These are phyloP conservation scores for Didymellaceae sp. DNA, from an alignment of 2,329 filamentous ascomycete species.

Conservation along the genomic window DNA sequence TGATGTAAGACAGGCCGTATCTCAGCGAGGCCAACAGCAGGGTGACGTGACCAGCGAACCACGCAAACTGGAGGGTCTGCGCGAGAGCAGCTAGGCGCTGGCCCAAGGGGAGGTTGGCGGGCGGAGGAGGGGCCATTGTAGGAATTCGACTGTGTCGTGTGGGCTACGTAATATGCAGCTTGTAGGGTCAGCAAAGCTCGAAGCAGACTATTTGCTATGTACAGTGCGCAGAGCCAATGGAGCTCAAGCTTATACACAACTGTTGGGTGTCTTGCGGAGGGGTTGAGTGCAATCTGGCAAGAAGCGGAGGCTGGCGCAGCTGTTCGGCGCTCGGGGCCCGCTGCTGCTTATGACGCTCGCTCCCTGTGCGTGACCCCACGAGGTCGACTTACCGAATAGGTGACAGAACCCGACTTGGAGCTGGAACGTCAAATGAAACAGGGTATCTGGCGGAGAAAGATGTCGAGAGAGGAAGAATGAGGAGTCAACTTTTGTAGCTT, in stretches of 20 bases:
- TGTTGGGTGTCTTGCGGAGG: conserved; percentile 25
- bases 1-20: conserved; percentile 84
- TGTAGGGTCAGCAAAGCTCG: conserved; percentile 37
- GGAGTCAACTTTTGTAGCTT: conserved; percentile 32
- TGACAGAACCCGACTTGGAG: conserved; percentile 17
- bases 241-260: conserved; percentile 19
- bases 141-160: conserved; percentile 37
- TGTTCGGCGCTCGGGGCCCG: conserved; percentile 37
- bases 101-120: conserved; percentile 70
- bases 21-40: conserved; percentile 83
- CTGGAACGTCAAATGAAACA: conserved; percentile 3
- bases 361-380: conserved; percentile 30
- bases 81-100: conserved; percentile 80
- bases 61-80: conserved; percentile 90
- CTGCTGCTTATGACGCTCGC: conserved; percentile 37
- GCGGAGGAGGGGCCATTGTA: conserved; percentile 75
- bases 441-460: conserved; percentile 8
- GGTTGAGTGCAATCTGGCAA: conserved; percentile 46
- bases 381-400: conserved; percentile 37
- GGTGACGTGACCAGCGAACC: conserved; percentile 75
- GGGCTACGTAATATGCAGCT: conserved; percentile 32
- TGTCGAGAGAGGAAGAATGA: conserved; percentile 13
- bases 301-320: conserved; percentile 38
- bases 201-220: conserved; percentile 12
- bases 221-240: conserved; percentile 22